Conservation (phyloP, 2,329 filamentous ascomycete genomes). For the Hypoxylon rubiginosum region DNA sequence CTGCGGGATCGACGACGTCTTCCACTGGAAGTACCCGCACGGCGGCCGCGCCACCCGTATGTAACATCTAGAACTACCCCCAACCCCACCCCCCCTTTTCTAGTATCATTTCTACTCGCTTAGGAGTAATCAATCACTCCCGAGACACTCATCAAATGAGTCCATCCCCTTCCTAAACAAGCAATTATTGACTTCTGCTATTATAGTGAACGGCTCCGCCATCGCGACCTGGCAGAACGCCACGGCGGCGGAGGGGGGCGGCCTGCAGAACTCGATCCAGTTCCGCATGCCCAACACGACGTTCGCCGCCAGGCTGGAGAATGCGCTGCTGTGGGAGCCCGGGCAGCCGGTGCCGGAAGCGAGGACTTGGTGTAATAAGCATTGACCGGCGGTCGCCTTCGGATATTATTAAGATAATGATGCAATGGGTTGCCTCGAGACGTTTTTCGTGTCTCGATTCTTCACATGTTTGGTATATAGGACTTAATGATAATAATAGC, state of each 20-base stretch:
- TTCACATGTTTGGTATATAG: too few relatives aligned
- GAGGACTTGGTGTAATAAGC: constrained; percentile 34
- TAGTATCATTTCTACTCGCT: too few relatives aligned
- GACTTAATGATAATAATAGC: too few relatives aligned
- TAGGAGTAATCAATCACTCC: too few relatives aligned
- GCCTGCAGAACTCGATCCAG: constrained; percentile 30
- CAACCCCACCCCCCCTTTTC: too few relatives aligned
- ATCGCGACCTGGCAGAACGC: constrained; percentile 32
- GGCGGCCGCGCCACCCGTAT: constrained; percentile 24
- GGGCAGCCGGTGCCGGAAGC: constrained; percentile 12
- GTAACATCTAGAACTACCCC: too few relatives aligned
- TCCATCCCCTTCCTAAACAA: too few relatives aligned
- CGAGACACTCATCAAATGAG: too few relatives aligned
- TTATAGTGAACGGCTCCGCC: constrained; percentile 31
- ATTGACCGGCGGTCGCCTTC: not conserved
- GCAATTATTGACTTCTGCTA: too few relatives aligned
- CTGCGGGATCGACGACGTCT: constrained; percentile 35
- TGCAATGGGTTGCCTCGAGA: not conserved
- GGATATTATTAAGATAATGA: too few relatives aligned
- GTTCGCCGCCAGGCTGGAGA: constrained; percentile 26
- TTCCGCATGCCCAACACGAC: constrained; percentile 29
- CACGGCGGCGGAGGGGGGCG: not conserved
- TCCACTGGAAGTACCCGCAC: constrained; percentile 29
- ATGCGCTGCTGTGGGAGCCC: constrained; percentile 34
- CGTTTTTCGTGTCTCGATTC: not conserved